phyloP scores from a whole-genome alignment of 192 early-diverging fungal species.

The Backusella parvicylindrica region DNA sequence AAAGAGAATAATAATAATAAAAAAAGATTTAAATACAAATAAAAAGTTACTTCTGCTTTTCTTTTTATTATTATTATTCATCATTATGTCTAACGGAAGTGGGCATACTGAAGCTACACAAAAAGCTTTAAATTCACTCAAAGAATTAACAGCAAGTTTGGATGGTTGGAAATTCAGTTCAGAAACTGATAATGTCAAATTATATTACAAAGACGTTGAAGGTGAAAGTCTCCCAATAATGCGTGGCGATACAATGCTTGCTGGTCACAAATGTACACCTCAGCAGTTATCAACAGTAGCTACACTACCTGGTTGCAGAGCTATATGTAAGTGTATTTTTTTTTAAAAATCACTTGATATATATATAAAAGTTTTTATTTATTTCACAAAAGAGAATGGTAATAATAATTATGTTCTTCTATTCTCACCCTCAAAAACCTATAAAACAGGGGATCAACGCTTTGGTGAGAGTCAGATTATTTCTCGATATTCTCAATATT shows the following conservation, averaged over 20 bases:
- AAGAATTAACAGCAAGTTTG: conserved; percentile 33
- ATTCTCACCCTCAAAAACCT: too few species aligned
- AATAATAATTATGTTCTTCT: too few species aligned
- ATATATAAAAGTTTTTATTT: too few species aligned
- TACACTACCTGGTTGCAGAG: conserved; percentile 39
- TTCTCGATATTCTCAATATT: conserved; percentile 11
- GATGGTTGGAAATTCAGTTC: conserved; percentile 45
- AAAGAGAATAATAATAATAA: too few species aligned
- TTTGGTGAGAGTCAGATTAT: conserved; percentile 27
- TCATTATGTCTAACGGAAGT: neutral
- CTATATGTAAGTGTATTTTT: conserved; percentile 18
- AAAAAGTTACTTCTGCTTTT: neutral
- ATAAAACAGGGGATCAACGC: conserved; percentile 26
- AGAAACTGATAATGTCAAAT: conserved; percentile 43
- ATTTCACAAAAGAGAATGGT: too few species aligned
- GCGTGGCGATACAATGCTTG: conserved; percentile 45
- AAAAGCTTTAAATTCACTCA: conserved; percentile 33
- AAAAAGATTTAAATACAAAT: neutral
- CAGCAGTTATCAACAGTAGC: conserved; percentile 44
- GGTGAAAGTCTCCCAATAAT: conserved; percentile 41
- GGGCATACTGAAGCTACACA: neutral
- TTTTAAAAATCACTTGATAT: neutral
- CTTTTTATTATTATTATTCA: neutral
- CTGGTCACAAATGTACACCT: conserved; percentile 35
- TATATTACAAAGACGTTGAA: conserved; percentile 40